Evolutionary conservation across 805 yeast species (phyloP), one percentile per base, ranked within the genome.

Genomic region (Yamadazyma takamatsuzukensis): DNA sequence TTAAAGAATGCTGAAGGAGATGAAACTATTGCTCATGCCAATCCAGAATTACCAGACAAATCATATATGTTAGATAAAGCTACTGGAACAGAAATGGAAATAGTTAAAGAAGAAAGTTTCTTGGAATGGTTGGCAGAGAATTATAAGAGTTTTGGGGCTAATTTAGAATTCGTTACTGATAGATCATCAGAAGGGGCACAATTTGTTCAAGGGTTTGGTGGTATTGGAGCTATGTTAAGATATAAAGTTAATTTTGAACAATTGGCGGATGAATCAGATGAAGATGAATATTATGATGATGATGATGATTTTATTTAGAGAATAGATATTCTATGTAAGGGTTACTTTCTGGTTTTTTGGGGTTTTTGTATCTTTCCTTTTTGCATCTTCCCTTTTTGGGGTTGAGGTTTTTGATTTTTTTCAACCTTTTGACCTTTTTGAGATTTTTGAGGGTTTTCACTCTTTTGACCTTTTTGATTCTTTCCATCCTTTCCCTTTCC

Each of bases 71-170:
- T 83, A 34, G 97, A 89, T 66, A 85, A 81, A 59, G 73, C 70
- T 33, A 83, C 95, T 23, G 98, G 97, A 33, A 70, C 78, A 36
- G 97, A 93, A 60, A 83, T 93, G 83, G 98, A 93, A 59, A 66
- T 84, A 33, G 76, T 83, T 23, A 80, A 79, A 33, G 97, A 93
- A 60, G 80, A 78, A 64, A 78, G 87, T 25, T 74, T 93, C 50
- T 74, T 93, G 45, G 98, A 93, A 67, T 93, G 99, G 99, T 72
- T 93, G 44, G 97, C 98, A 30, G 98, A 90, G 68, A 86, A 88
- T 66, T 93, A 93, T 68, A 83, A 80, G 59, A 83, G 76, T 53
- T 93, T 76, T 53, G 99, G 99, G 76, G 96, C 98, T 33, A 78
- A 83, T 40, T 74, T 93, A 51, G 99, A 93, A 70, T 93, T 93